Conservation (phyloP, 441 rosid species). For the Theobroma grandiflorum region DNA sequence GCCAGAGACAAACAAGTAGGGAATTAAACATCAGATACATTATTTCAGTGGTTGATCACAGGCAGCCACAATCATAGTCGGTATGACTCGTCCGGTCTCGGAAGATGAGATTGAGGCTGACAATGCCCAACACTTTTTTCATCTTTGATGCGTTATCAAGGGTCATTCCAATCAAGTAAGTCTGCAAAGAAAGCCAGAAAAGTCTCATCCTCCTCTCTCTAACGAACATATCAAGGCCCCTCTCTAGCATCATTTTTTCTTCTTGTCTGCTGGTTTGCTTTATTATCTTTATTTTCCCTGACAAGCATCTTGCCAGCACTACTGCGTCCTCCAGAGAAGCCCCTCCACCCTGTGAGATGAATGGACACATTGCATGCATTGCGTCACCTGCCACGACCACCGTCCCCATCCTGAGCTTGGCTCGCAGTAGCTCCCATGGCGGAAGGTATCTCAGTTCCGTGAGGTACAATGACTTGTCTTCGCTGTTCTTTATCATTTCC, state of each 20-base stretch:
- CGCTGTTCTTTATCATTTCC: slow-evolving; percentile 48
- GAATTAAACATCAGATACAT: too few species aligned
- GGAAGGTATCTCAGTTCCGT: slow-evolving; percentile 44
- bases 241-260: slow-evolving; percentile 17
- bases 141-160: slow-evolving; percentile 30
- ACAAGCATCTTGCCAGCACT: slow-evolving; percentile 52
- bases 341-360: slow-evolving; percentile 63
- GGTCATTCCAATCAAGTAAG: slow-evolving; percentile 45
- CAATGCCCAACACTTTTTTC: slow-evolving; percentile 28
- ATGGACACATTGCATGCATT: slow-evolving; percentile 73
- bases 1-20: too few species aligned
- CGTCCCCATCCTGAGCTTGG: slow-evolving; percentile 44
- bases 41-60: slow-evolving; percentile 18
- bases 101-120: slow-evolving; percentile 40
- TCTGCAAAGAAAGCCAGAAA: slow-evolving; percentile 47
- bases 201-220: slow-evolving; percentile 49
- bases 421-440: slow-evolving; percentile 49
- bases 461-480: slow-evolving; percentile 35
- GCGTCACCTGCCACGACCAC: slow-evolving; percentile 68
- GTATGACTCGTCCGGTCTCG: slow-evolving; percentile 43
- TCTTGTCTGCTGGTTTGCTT: too few species aligned
- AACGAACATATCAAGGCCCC: slow-evolving; percentile 44
- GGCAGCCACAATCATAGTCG: slow-evolving; percentile 47
- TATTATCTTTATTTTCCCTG: slow-evolving; percentile 16
- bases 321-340: slow-evolving; percentile 62